These are phyloP conservation scores for Roridomyces roridus DNA, from an alignment of 768 basidiomycete species.

Conservation along the genomic window DNA sequence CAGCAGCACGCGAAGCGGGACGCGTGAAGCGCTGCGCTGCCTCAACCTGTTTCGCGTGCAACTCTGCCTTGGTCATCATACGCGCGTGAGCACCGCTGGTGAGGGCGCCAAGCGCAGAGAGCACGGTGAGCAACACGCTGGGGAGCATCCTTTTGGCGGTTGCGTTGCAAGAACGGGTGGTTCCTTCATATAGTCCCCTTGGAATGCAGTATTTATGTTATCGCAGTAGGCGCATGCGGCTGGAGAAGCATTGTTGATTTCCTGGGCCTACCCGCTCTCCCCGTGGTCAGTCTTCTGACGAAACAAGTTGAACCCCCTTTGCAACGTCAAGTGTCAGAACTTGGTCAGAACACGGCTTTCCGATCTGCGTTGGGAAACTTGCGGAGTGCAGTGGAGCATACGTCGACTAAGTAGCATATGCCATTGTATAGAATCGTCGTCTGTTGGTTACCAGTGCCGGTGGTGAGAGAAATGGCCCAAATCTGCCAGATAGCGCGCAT, in stretches of 20 bases:
- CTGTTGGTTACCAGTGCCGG: not conserved
- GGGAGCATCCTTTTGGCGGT: constrained; percentile 18
- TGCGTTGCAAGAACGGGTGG: not conserved
- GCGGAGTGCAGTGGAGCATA: no score
- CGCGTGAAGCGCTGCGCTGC: constrained; percentile 50
- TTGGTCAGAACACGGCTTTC: no score
- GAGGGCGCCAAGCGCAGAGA: constrained; percentile 22
- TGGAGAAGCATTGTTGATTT: constrained; percentile 10
- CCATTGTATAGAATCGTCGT: no score
- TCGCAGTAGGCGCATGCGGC: not conserved
- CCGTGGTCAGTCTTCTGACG: no score
- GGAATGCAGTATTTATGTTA: constrained; percentile 24
- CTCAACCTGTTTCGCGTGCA: constrained; percentile 51
- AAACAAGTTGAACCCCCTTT: no score
- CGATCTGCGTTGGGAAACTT: not conserved
- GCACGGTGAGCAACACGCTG: constrained; percentile 21
- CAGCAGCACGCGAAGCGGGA: constrained; percentile 23
- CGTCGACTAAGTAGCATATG: no score
- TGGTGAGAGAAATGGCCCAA: no score
- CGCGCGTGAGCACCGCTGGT: constrained; percentile 30
- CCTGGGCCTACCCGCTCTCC: not conserved
- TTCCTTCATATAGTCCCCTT: not conserved
- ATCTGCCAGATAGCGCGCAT: no score
- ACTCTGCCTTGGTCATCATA: constrained; percentile 45
- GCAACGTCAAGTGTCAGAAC: no score